These are phyloP conservation scores for Dovyalis caffra DNA, from an alignment of 345 rosid genomes.

Conservation along the genomic window DNA sequence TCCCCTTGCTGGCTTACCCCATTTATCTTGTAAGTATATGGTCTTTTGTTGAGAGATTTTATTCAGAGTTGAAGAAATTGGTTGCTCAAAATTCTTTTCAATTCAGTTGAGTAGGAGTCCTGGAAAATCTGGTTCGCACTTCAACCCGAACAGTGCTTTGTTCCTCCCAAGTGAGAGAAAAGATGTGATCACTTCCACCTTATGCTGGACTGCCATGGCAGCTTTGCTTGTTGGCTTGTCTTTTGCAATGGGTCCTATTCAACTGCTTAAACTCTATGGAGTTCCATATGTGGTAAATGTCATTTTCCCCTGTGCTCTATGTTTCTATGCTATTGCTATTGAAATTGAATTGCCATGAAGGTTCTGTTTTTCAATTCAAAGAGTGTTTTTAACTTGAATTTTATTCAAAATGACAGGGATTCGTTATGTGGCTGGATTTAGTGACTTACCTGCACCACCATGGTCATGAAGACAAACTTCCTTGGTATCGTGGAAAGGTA, in stretches of 20 bases:
- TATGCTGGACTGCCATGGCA: constrained; percentile 38
- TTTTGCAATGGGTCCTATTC: constrained; percentile 24
- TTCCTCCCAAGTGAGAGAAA: constrained; percentile 34
- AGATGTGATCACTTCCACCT: constrained; percentile 37
- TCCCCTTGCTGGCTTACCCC: constrained; percentile 87
- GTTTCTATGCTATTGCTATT: not conserved
- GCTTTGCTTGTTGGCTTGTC: constrained; percentile 24
- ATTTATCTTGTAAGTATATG: constrained; percentile 62
- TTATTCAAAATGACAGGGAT: constrained; percentile 39
- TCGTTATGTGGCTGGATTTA: constrained; percentile 75
- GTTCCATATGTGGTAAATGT: constrained; percentile 22
- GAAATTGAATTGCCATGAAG: not conserved
- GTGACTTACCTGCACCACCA: constrained; percentile 92
- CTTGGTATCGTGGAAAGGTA: constrained; percentile 96
- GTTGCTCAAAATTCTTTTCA: constrained; percentile 2
- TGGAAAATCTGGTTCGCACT: constrained; percentile 49
- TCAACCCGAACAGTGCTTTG: constrained; percentile 38
- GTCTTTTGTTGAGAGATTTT: not conserved
- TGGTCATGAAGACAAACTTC: constrained; percentile 75
- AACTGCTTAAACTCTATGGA: constrained; percentile 27
- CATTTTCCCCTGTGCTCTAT: not conserved
- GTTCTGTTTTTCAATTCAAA: not conserved
- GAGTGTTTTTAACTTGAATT: not conserved
- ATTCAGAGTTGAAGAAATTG: not conserved
- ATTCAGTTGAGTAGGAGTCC: constrained; percentile 45